phyloP scores from a whole-genome alignment of 139 green algal genomes.

The Tetratostichococcus sp. region DNA sequence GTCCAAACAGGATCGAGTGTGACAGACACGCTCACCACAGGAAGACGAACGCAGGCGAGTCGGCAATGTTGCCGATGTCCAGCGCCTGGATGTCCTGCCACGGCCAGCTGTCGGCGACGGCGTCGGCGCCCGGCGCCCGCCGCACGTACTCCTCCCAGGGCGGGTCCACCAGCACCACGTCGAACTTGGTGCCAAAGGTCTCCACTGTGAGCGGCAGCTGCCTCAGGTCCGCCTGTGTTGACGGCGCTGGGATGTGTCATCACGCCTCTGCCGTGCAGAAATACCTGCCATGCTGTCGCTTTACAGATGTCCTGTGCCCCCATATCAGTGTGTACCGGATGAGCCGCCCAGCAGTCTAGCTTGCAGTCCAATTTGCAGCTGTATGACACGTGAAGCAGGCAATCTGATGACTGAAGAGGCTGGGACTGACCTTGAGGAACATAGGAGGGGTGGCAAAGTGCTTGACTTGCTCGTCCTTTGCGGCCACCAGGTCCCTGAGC shows the following conservation, averaged over 20 bases:
- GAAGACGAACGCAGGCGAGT: constrained; percentile 73
- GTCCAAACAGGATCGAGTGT: background rate
- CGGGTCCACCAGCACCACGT: constrained; percentile 80
- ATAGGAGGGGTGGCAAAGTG: constrained; percentile 40
- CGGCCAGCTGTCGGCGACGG: constrained; percentile 48
- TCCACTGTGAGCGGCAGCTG: constrained; percentile 37
- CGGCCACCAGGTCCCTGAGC: constrained; percentile 58
- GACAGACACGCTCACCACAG: constrained; percentile 46
- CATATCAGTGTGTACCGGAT: too few species aligned
- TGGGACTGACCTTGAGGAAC: constrained; percentile 33
- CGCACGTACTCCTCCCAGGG: constrained; percentile 83
- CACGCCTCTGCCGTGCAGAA: too few species aligned
- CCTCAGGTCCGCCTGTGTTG: constrained; percentile 57
- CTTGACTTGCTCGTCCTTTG: constrained; percentile 57
- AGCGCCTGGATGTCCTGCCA: constrained; percentile 71
- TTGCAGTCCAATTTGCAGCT: too few species aligned
- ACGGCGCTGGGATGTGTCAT: constrained; percentile 30
- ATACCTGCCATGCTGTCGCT: too few species aligned
- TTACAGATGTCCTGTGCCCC: too few species aligned
- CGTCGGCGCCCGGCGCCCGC: constrained; percentile 54
- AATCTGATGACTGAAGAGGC: too few species aligned
- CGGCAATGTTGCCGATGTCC: constrained; percentile 66
- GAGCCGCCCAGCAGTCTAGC: too few species aligned
- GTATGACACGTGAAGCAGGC: too few species aligned
- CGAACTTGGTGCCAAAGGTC: constrained; percentile 75